A percentile compares a stretch with the other conserved stretches of the same genome.
phyloP scores from a whole-genome alignment of 2,329 filamentous ascomycete species.

The Drechslerella dactyloides region DNA sequence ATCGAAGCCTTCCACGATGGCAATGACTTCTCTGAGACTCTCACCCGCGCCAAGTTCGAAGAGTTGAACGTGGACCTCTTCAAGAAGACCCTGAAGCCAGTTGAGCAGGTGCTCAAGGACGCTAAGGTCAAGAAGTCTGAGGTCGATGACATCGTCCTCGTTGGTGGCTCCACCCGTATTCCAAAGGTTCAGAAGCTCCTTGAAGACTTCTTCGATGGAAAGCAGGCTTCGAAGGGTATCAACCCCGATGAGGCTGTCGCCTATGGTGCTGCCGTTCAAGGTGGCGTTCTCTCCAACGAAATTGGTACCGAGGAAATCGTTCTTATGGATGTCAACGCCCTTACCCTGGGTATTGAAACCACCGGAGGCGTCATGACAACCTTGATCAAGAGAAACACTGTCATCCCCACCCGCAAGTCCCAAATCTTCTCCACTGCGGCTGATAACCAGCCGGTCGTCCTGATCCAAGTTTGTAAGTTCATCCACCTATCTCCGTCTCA shows the following conservation, averaged over 20 bases:
- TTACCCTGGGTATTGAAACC: constrained; percentile 96
- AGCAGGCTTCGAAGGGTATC: constrained; percentile 99
- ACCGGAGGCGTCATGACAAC: constrained; percentile 98
- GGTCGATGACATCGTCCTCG: constrained; percentile 94
- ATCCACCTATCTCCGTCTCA: background rate
- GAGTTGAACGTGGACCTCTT: constrained; percentile 98
- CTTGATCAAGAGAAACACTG: constrained; percentile 91
- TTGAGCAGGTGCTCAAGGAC: constrained; percentile 98
- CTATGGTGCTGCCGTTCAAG: constrained; percentile 96
- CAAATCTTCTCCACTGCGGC: constrained; percentile 97
- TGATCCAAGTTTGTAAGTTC: constrained; percentile 80
- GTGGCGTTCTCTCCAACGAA: constrained; percentile 90
- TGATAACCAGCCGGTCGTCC: constrained; percentile 92
- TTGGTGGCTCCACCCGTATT: constrained; percentile 98
- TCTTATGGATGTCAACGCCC: constrained; percentile 96
- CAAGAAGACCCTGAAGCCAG: constrained; percentile 98
- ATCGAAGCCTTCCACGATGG: constrained; percentile 97
- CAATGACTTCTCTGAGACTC: constrained; percentile 96
- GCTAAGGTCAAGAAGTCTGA: constrained; percentile 96
- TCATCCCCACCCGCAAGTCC: constrained; percentile 93
- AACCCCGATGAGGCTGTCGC: constrained; percentile 99
- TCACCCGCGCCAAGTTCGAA: constrained; percentile 98
- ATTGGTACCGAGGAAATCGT: constrained; percentile 79
- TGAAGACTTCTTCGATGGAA: constrained; percentile 92
- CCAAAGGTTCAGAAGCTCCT: constrained; percentile 95